Evolutionary conservation across 805 yeast species (phyloP).

Genomic region (Pichia sporocuriosa): DNA sequence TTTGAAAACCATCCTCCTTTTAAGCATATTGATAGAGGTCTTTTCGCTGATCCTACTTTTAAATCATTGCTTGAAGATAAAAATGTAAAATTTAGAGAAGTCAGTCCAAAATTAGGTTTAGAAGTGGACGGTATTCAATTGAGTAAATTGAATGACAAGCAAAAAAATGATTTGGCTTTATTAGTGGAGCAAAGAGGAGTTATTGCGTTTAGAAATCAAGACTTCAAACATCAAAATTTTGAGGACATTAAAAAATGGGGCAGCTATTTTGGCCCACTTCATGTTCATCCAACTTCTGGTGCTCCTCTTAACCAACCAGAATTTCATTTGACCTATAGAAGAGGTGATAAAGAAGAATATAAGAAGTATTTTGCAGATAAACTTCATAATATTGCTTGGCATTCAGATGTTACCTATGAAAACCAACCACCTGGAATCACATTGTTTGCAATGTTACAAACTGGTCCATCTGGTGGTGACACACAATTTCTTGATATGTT

Average conservation of each 20-base stretch:
- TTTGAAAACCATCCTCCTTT: slow-evolving; percentile 42
- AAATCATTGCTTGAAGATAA: slow-evolving; percentile 37
- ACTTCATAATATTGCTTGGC: slow-evolving; percentile 47
- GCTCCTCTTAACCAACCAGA: slow-evolving; percentile 55
- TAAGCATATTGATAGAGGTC: slow-evolving; percentile 58
- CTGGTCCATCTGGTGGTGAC: slow-evolving; percentile 65
- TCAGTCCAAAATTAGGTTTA: slow-evolving; percentile 68
- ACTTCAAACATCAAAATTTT: slow-evolving; percentile 52
- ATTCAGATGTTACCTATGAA: slow-evolving; percentile 71
- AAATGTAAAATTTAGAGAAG: slow-evolving; percentile 29
- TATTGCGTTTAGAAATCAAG: slow-evolving; percentile 60
- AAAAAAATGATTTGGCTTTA: slow-evolving; percentile 63
- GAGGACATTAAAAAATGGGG: slow-evolving; percentile 46
- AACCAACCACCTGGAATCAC: slow-evolving; percentile 69
- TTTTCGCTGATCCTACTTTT: slow-evolving; percentile 52
- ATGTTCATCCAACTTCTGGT: slow-evolving; percentile 71
- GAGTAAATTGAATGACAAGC: slow-evolving; percentile 43
- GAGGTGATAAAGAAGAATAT: slow-evolving; percentile 35
- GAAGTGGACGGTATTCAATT: slow-evolving; percentile 57
- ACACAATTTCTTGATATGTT: slow-evolving; percentile 63
- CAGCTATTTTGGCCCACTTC: slow-evolving; percentile 60
- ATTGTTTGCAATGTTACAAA: slow-evolving; percentile 54
- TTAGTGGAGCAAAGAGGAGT: slow-evolving; percentile 68
- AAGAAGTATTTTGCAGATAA: slow-evolving; percentile 31
- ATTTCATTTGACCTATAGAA: slow-evolving; percentile 54